Base-by-base conservation (phyloP, 2,329 filamentous ascomycete species). In the Trichoderma endophyticum region DNA sequence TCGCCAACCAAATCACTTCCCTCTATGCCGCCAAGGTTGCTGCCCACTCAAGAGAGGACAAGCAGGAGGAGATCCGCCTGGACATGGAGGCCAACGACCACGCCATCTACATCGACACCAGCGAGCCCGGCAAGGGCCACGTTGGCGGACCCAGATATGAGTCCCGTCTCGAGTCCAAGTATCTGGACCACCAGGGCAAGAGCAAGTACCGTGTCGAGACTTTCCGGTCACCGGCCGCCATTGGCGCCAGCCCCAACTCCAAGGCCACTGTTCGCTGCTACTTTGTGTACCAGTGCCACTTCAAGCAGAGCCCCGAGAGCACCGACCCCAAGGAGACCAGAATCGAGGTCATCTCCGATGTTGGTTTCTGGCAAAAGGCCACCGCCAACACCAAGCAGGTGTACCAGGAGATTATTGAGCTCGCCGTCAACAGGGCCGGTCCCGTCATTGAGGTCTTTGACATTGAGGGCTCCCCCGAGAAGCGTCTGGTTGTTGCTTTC, bases 401-500 rank as follows among this genome's bases (percentile, higher is more conserved):
- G 78, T 99, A 99, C 85, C 93, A 97, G 81, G 92, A 97, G 77
- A 93, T 98, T 78, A 95, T 99, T 79, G 90, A 92, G 79, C 89
- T 93, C 70, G 94, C 94, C 5, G 93, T 98, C 70, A 86, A 86
- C 78, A 88, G 96, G 74, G 95, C 93, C 39, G 96, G 96, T 6
- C 96, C 96, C 3, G 96, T 99, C 77, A 98, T 99, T 76, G 95
- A 99, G 83, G 93, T 97, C 81, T 99, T 97, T 78, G 95, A 99
- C 80, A 95, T 99, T 71, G 94, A 97, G 79, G 93, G 89, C 76
- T 93, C 92, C 21, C 89, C 92, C 36, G 96, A 99, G 86, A 98
- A 98, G 88, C 90, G 96, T 77, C 86, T 99, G 73, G 94, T 99
- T 71, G 89, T 99, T 77, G 96, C 95, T 60, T 98, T 98, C 87